These are phyloP conservation scores for Cryptococcus wingfieldii DNA, from an alignment of 1,284 basidiomycete genomes.

Conservation along the genomic window DNA sequence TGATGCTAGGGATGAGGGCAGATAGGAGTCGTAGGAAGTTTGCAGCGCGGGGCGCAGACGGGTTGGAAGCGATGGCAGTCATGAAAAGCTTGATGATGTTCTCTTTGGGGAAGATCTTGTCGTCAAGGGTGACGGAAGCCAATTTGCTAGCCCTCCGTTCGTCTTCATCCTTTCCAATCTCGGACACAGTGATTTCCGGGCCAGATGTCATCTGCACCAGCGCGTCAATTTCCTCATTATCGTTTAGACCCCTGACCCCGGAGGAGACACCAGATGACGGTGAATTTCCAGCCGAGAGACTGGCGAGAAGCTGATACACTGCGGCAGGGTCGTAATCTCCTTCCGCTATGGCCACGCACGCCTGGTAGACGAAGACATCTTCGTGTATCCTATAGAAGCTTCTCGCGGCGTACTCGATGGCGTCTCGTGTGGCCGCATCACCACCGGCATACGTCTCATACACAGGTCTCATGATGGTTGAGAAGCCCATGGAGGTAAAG, in stretches of 20 bases:
- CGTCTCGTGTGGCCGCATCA: conserved; percentile 58
- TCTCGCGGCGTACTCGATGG: conserved; percentile 67
- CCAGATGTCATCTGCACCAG: conserved; percentile 56
- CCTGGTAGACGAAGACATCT: conserved; percentile 71
- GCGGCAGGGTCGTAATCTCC: conserved; percentile 55
- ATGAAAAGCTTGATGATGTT: conserved; percentile 68
- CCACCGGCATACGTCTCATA: conserved; percentile 64
- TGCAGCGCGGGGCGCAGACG: conserved; percentile 61
- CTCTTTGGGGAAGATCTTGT: conserved; percentile 58
- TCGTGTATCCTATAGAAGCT: conserved; percentile 71
- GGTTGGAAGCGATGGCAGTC: conserved; percentile 73
- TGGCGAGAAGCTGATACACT: conserved; percentile 37
- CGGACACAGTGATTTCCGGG: conserved; percentile 51
- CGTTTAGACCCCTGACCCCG: conserved; percentile 64
- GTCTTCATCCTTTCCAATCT: conserved; percentile 60
- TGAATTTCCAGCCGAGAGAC: conserved; percentile 21
- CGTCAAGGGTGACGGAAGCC: conserved; percentile 59
- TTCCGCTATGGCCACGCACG: conserved; percentile 59
- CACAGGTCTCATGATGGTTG: conserved; percentile 65
- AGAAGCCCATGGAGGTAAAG: conserved; percentile 67
- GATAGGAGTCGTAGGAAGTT: conserved; percentile 64
- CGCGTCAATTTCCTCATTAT: conserved; percentile 65
- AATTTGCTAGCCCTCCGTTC: conserved; percentile 55
- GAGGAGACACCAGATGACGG: conserved; percentile 50
- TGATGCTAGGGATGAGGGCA: conserved; percentile 58